These are phyloP conservation scores for Xylaria flabelliformis DNA, from an alignment of 495 filamentous ascomycete species.

Conservation along the genomic window DNA sequence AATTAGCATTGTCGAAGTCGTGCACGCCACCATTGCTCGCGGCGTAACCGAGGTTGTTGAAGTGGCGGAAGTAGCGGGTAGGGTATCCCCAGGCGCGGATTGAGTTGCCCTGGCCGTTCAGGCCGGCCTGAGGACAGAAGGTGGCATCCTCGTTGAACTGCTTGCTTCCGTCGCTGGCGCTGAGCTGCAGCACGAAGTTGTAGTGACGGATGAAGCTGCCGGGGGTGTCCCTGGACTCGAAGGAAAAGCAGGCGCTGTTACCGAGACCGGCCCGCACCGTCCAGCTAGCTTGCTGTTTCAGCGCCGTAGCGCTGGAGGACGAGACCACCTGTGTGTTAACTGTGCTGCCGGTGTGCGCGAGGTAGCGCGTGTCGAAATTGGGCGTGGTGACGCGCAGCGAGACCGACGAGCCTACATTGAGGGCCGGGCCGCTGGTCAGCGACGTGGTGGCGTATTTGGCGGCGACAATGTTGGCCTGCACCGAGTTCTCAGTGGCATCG, in stretches of 20 bases:
- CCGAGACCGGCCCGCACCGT: conserved; percentile 58
- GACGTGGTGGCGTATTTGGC: conserved; percentile 58
- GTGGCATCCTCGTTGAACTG: conserved; percentile 62
- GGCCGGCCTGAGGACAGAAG: conserved; percentile 56
- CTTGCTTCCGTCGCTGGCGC: conserved; percentile 57
- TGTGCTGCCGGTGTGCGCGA: conserved; percentile 52
- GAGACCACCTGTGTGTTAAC: conserved; percentile 61
- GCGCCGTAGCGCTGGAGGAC: conserved; percentile 53
- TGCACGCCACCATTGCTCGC: conserved; percentile 61
- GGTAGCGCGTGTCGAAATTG: conserved; percentile 56
- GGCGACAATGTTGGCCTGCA: conserved; percentile 65
- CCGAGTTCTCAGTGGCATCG: conserved; percentile 59
- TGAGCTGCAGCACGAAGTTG: conserved; percentile 53
- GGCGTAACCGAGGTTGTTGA: conserved; percentile 50
- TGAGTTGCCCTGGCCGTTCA: conserved; percentile 55
- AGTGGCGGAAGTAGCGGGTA: conserved; percentile 62
- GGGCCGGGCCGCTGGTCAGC: conserved; percentile 51
- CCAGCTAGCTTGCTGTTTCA: conserved; percentile 61
- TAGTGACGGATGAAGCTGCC: conserved; percentile 62
- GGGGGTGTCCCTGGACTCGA: conserved; percentile 61
- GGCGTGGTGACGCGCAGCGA: conserved; percentile 59
- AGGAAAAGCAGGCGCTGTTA: conserved; percentile 61
- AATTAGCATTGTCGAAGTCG: conserved; percentile 52
- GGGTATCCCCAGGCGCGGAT: conserved; percentile 63
- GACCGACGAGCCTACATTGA: conserved; percentile 56